phyloP scores from a whole-genome alignment of 805 yeast genomes.

The Myxozyma monticola region DNA sequence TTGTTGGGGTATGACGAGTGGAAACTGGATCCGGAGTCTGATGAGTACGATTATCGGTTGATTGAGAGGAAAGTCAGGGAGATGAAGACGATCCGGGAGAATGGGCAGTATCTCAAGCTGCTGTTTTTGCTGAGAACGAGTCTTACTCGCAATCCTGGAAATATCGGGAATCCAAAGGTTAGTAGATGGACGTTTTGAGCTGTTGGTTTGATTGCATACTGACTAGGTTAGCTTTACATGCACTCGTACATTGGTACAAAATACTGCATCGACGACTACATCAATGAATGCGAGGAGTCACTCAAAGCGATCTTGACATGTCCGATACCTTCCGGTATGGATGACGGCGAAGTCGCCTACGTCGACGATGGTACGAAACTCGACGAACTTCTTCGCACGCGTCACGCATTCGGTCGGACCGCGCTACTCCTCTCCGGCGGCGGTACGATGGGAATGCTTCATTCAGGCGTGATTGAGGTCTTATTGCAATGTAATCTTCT shows the following conservation, averaged over 20 bases:
- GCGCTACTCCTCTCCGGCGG: slow-evolving; percentile 97
- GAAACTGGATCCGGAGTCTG: slow-evolving; percentile 62
- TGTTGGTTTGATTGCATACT: not conserved
- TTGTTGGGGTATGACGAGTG: slow-evolving; percentile 65
- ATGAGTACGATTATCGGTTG: slow-evolving; percentile 71
- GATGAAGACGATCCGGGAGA: slow-evolving; percentile 58
- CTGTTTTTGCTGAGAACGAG: slow-evolving; percentile 78
- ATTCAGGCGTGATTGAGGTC: slow-evolving; percentile 86
- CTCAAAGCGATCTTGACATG: slow-evolving; percentile 35
- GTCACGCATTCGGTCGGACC: slow-evolving; percentile 90
- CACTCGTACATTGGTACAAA: slow-evolving; percentile 87
- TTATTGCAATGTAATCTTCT: slow-evolving; percentile 69
- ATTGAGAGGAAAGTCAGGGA: slow-evolving; percentile 55
- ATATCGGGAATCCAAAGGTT: slow-evolving; percentile 71
- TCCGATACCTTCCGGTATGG: slow-evolving; percentile 31
- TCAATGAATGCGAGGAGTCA: slow-evolving; percentile 68
- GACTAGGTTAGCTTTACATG: slow-evolving; percentile 52
- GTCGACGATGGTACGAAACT: slow-evolving; percentile 69
- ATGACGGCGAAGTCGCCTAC: slow-evolving; percentile 22
- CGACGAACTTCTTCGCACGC: slow-evolving; percentile 79
- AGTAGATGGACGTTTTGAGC: not conserved
- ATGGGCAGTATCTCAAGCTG: slow-evolving; percentile 59
- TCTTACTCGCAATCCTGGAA: slow-evolving; percentile 82
- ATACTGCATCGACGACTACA: slow-evolving; percentile 74
- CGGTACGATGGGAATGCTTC: slow-evolving; percentile 88